Base-by-base conservation (phyloP, 2,329 filamentous ascomycete genomes). In the Zasmidium cellare region DNA sequence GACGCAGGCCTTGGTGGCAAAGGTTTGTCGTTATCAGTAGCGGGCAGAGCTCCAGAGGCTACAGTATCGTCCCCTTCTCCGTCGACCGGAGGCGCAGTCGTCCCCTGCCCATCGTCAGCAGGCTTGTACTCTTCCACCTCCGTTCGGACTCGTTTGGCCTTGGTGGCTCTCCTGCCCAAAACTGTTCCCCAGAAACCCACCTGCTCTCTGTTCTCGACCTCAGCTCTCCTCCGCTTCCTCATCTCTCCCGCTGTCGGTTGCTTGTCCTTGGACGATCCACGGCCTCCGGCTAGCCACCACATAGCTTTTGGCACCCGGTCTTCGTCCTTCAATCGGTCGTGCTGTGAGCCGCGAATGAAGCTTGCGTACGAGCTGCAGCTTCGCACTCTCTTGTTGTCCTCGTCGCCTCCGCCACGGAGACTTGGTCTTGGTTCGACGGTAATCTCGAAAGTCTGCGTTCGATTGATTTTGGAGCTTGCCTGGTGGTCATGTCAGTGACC, bases 371-470 rank as follows among this genome's bases (percentile, higher is more conserved):
- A 23, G 14, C 35, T 35, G 18, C 23, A 45, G 35, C 50, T 52
- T 25, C 50, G 50, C 31, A 41, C 3, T 3, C 50, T 44, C 25
- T 28, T 28, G 18, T 38, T 19, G 9, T 7, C 7, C 3, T 51
- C 53, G 14, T 23, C 53, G 12, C 46, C 53, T 9, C 53, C 53
- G 18, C 53, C 53, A 41, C 53, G 52, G 3, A 55, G 45, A 23
- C 18, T 24, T 18, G 19, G 28, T 38, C 45, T 55, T 9, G 19
- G 5, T n/a, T 49, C 28, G 24, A 20, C 28, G 9, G 9, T 49
- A 18, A 49, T 22, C 23, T 49, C 47, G 23, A 49, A 24, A 6
- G 46, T 23, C n/a, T 14, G 3, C 9, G 22, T 24, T 28, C 23
- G 19, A 28, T 49, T 49, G 20, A 49, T 25, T 12, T 11, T 9